phyloP scores from a whole-genome alignment of 1,284 basidiomycete genomes.

The Malassezia equina region DNA sequence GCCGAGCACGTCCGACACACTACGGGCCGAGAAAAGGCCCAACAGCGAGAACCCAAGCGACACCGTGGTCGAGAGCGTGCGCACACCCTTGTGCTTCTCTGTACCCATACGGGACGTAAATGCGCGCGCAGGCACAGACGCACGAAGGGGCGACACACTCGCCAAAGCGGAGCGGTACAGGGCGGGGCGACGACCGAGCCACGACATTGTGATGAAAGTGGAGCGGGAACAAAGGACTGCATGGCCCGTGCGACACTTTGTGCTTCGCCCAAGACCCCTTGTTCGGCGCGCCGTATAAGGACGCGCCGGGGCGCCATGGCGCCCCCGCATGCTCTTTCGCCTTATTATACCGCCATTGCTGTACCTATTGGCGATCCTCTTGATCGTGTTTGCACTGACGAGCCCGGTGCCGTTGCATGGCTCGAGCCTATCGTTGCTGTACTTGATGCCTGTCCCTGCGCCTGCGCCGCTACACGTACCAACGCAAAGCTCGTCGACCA shows the following conservation, averaged over 20 bases:
- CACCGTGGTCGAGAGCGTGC: not conserved
- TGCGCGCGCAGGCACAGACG: not conserved
- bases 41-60: constrained; percentile 8
- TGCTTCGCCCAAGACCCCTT: not conserved
- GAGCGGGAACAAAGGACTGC: not conserved
- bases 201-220: constrained; percentile 5
- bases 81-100: not conserved
- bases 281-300: constrained; percentile 2
- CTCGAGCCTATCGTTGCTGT: constrained; percentile 15
- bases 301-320: not conserved
- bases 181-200: not conserved
- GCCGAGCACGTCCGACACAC: constrained; percentile 3
- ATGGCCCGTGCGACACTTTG: constrained; percentile 12
- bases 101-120: not conserved
- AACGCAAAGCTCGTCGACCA: too few relatives aligned
- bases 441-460: constrained; percentile 1
- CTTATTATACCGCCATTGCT: constrained; percentile 1
- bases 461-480: not conserved
- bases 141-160: not conserved
- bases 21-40: constrained; percentile 5
- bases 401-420: constrained; percentile 14
- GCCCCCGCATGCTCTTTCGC: not conserved
- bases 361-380: not conserved
- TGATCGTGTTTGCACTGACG: constrained; percentile 11
- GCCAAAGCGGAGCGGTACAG: not conserved